Evolutionary conservation across 805 yeast genomes (phyloP), one percentile per base, ranked within the genome.

Genomic region (Saccharomycopsis oosterbeekiorum): DNA sequence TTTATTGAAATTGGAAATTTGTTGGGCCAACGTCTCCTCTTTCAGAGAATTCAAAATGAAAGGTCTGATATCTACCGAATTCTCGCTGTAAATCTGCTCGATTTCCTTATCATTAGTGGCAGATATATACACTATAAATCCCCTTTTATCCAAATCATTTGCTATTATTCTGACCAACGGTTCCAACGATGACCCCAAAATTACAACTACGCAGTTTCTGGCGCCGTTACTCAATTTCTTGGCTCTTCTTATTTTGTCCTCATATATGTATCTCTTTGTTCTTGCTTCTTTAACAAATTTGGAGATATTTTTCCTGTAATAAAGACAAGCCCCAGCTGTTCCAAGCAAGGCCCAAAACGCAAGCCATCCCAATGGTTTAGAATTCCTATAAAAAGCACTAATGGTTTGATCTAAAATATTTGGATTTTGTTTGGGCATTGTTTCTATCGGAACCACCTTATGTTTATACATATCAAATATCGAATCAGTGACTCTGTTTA

Each of bases 61-160:
- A 53, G 88, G 84, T 65, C 87, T 81, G 60, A 89, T 80, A 69
- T 89, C 96, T 26, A 81, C 80, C 15, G 86, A 82, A 55, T 84
- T 79, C 62, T 87, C 88, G 63, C 75, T 80, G 63, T 79, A 81
- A 56, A 84, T 75, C 59, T 79, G 78, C 65, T 73, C 75, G 54
- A 76, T 70, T 40, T 70, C 73, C 37, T 70, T 69, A 11, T 73
- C 68, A 47, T 74, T 74, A 1, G 79, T 70, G 1, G 75, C 71
- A 0, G 96, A 84, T 65, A 89, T 77, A 69, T 86, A 89, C 2
- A 90, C 91, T 39, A 90, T 85, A 69, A 87, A 89, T 1, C 96
- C 96, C 59, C 96, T 76, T 55, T 80, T 79, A 65, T 88, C 91
- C 65, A 89, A 78, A 69, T 89, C 96, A 61, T 81, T 77, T 0